A percentile compares a stretch with the other conserved stretches of the same genome.
These are phyloP conservation scores for Haberlea rhodopensis DNA, from an alignment of 257 asterid genomes.

Conservation along the genomic window DNA sequence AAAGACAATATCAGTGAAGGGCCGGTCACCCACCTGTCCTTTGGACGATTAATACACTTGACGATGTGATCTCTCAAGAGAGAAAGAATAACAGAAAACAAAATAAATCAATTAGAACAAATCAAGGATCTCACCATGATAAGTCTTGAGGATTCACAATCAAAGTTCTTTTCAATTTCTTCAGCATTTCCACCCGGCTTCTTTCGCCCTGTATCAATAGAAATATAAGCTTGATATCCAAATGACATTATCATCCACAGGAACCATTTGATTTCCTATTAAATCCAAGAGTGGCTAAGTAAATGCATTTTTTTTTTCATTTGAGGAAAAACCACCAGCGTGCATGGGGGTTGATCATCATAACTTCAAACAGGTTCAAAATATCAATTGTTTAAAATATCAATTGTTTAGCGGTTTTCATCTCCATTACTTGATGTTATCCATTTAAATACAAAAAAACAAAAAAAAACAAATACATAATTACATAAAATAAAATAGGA, in stretches of 20 bases:
- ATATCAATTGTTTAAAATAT: no score
- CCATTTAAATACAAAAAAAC: no score
- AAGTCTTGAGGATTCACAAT: conserved; percentile 70
- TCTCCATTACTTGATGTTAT: no score
- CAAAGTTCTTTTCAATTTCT: conserved; percentile 83
- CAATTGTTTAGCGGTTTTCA: no score
- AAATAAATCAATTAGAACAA: conserved; percentile 2
- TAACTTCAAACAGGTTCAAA: background rate
- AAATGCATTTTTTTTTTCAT: no score
- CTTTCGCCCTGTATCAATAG: conserved; percentile 52
- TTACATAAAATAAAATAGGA: no score
- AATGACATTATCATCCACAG: conserved; percentile 17
- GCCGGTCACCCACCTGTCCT: conserved; percentile 93
- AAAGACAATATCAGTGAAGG: conserved; percentile 88
- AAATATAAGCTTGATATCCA: conserved; percentile 24
- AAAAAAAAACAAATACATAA: no score
- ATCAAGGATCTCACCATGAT: conserved; percentile 65
- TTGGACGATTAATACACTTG: conserved; percentile 24
- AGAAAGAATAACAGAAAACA: background rate
- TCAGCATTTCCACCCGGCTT: conserved; percentile 93
- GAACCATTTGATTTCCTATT: conserved; percentile 12
- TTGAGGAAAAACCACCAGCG: no score
- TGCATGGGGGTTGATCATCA: no score
- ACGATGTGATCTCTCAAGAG: conserved; percentile 5
- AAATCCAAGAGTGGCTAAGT: no score